phyloP scores from a whole-genome alignment of 1,139 yeast genomes.

The Nakaseomyces sp. region DNA sequence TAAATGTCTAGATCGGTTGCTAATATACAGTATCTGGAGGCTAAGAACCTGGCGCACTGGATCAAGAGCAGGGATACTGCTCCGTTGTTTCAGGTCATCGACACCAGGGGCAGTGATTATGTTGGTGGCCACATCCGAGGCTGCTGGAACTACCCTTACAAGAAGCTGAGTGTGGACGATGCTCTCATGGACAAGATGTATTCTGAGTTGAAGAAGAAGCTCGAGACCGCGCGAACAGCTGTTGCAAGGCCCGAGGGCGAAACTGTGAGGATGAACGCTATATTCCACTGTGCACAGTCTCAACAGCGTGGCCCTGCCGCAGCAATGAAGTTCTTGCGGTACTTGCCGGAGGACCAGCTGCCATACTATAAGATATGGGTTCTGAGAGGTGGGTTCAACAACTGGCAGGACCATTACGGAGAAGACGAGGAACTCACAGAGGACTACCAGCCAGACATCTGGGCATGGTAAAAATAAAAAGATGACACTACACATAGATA shows the following conservation, averaged over 20 bases:
- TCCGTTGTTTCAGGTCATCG: conserved; percentile 55
- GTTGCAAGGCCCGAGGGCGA: not conserved
- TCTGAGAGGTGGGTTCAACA: conserved; percentile 72
- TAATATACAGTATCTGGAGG: conserved; percentile 23
- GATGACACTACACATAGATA: not conserved
- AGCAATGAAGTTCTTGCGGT: conserved; percentile 57
- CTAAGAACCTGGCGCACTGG: conserved; percentile 24
- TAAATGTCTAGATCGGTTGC: conserved; percentile 15
- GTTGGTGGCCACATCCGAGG: conserved; percentile 40
- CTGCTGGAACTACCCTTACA: conserved; percentile 25
- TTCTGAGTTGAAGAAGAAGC: conserved; percentile 35
- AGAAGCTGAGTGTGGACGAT: conserved; percentile 25
- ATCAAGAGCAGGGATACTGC: conserved; percentile 16
- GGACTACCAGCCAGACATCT: conserved; percentile 48
- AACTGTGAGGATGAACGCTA: conserved; percentile 37
- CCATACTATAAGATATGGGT: conserved; percentile 53
- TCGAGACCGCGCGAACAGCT: conserved; percentile 33
- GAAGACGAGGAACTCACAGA: conserved; percentile 59
- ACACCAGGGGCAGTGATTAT: conserved; percentile 79
- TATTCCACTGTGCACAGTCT: conserved; percentile 84
- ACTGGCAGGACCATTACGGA: conserved; percentile 76
- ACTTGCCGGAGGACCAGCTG: conserved; percentile 37
- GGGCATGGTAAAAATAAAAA: conserved; percentile 33
- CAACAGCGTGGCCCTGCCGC: conserved; percentile 89
- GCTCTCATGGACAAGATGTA: conserved; percentile 3